These are phyloP conservation scores for Boletus sp. DNA, from an alignment of 768 basidiomycete genomes.

Conservation along the genomic window DNA sequence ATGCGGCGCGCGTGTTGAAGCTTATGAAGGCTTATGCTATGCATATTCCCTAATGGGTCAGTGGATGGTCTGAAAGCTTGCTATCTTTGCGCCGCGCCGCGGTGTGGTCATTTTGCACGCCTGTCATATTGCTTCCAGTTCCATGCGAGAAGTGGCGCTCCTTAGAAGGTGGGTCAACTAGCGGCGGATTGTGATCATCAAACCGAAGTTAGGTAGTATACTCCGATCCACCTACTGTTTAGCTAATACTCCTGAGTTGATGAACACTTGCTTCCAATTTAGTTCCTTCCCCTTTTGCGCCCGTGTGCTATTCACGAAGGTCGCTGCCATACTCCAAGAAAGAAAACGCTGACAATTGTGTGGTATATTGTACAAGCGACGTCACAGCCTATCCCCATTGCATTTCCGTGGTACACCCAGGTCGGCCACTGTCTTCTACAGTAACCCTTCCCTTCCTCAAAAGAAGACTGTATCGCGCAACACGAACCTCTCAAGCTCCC, in stretches of 20 bases:
- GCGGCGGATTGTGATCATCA: conserved; percentile 8
- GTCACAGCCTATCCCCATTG: neutral
- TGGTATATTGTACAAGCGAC: conserved; percentile 1
- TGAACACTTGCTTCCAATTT: conserved; percentile 8
- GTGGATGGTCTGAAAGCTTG: conserved; percentile 4
- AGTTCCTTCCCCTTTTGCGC: neutral
- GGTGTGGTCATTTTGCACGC: conserved; percentile 10
- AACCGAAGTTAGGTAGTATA: neutral
- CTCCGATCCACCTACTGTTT: conserved; percentile 10
- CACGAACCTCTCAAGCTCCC: conserved; percentile 65
- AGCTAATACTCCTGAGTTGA: neutral
- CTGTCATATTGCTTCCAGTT: conserved; percentile 3
- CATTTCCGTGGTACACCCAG: neutral
- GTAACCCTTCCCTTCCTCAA: conserved; percentile 29
- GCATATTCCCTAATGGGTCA: conserved; percentile 1
- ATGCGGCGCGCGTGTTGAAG: conserved; percentile 11
- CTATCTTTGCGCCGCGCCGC: conserved; percentile 6
- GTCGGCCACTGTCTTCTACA: neutral
- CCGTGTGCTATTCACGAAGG: neutral
- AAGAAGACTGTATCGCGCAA: conserved; percentile 67
- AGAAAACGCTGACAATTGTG: neutral
- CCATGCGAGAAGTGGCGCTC: conserved; percentile 7
- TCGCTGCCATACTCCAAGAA: neutral
- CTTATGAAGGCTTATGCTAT: conserved; percentile 13
- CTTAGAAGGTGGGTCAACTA: neutral